Base-by-base conservation (phyloP, 306 rosid species). In the Lathyrus sativus region DNA sequence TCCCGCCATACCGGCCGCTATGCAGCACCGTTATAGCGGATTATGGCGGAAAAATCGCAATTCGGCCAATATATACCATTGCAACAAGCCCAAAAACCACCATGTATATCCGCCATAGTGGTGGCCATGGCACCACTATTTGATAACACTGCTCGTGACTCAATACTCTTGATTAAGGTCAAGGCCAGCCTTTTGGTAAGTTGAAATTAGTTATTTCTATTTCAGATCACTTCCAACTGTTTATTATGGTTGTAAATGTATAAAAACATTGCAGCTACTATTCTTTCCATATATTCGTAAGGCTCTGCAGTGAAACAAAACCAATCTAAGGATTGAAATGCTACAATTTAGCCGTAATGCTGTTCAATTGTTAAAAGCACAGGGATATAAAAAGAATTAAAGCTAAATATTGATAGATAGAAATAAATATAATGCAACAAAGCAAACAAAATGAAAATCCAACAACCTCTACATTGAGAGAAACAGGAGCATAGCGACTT, bases 391-490 rank as follows among this genome's bases (percentile, higher is more conserved):
- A 12, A 15, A 59, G 1, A 42, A 28, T 26, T 42, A 24, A 55
- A 75, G 54, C 38, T 19, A 22, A 68, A 72, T n/a, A 67, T 6
- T 5, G 31, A 68, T 7, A 13, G 67, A 65, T 13, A 60, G 49
- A 73, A 11, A 24, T 48, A 55, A 56, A 57, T 41, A 33, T 19
- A 72, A 68, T 42, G 74, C 28, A 77, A 43, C 22, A 69, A 64
- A 6, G 62, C 31, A 73, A 74, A 66, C 6, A 49, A 56, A 28
- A 70, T 7, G 11, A 67, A 74, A 39, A 10, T 17, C 44, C 5
- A 44, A 76, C 46, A 76, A 93, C 98, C 96, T 90, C 96, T 22
- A 87, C 85, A 73, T 70, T 55, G 15, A 93, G 85, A 67, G 89
- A 72, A 72, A 86, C 89, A 65, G 96, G 83, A 74, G 88, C 91